A percentile compares a stretch with the other conserved stretches of the same genome.
These are phyloP conservation scores for Chloranthus sessilifolius DNA, from an alignment of 164 flowering plant genomes.

Conservation along the genomic window DNA sequence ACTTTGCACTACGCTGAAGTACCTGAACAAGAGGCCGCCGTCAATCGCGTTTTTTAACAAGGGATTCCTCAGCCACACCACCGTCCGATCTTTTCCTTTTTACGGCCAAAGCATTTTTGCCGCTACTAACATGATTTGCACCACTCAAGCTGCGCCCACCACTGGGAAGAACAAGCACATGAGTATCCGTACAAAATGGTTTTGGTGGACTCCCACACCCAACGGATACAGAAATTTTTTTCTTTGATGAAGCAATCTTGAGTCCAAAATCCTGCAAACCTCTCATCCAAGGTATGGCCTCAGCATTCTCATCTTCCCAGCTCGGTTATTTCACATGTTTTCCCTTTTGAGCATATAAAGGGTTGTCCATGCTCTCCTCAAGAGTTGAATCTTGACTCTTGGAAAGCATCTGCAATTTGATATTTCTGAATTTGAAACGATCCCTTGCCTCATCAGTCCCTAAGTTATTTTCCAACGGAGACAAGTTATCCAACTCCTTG, in stretches of 20 bases:
- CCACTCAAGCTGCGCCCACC: slow-evolving; percentile 21
- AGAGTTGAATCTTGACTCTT: slow-evolving; percentile 19
- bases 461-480: slow-evolving; percentile 26
- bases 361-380: no score
- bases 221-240: slow-evolving; percentile 28
- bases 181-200: slow-evolving; percentile 18
- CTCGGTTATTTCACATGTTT: slow-evolving; percentile 31
- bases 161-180: slow-evolving; percentile 18
- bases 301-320: slow-evolving; percentile 46
- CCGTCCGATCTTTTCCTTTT: slow-evolving; percentile 36
- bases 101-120: slow-evolving; percentile 23
- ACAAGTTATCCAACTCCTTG: slow-evolving; percentile 20
- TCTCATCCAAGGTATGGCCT: slow-evolving; percentile 56
- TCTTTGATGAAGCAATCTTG: slow-evolving; percentile 37
- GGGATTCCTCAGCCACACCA: slow-evolving; percentile 13
- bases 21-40: slow-evolving; percentile 48
- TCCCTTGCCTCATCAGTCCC: slow-evolving; percentile 20
- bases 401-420: slow-evolving; percentile 25
- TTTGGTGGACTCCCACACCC: slow-evolving; percentile 25
- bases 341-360: slow-evolving; percentile 16
- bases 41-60: slow-evolving; percentile 31
- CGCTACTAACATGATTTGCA: slow-evolving; percentile 25
- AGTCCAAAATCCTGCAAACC: slow-evolving; percentile 79
- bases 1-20: slow-evolving; percentile 32
- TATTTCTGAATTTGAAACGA: no score